phyloP scores from a whole-genome alignment of 2,329 filamentous ascomycete species.

The Pseudocercospora cruenta region DNA sequence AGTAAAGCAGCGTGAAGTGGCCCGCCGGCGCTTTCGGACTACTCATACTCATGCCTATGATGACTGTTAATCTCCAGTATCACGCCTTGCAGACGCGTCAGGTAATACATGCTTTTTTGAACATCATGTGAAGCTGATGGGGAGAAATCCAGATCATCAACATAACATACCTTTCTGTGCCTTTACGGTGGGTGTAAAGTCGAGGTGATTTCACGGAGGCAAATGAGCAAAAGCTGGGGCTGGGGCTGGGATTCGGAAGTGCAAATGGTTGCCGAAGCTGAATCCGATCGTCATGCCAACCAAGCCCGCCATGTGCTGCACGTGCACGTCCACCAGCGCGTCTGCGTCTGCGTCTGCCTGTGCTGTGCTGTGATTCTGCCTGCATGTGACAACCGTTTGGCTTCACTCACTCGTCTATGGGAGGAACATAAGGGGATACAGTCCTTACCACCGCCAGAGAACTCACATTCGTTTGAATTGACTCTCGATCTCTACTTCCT shows the following conservation, averaged over 20 bases:
- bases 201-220: background rate
- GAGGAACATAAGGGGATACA: background rate
- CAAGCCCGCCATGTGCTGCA: background rate
- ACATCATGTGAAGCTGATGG: conserved; percentile 7
- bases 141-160: background rate
- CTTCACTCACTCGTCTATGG: background rate
- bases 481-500: background rate
- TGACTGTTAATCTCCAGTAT: background rate
- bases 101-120: conserved; percentile 13
- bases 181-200: background rate
- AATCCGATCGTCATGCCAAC: background rate
- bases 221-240: background rate
- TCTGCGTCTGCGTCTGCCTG: background rate
- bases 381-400: background rate
- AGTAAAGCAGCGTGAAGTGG: conserved; percentile 82
- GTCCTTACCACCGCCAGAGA: background rate
- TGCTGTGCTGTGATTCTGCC: background rate
- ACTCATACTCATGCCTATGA: conserved; percentile 42
- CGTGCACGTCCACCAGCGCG: background rate
- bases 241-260: background rate
- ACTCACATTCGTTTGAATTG: background rate
- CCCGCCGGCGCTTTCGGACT: conserved; percentile 57
- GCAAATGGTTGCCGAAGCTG: no score
- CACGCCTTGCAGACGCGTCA: conserved; percentile 7
- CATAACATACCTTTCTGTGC: conserved; percentile 6